Percentiles rank a stretch among this genome's conserved stretches.
These are phyloP conservation scores for Exutisphaerella laricina DNA, from an alignment of 2,329 filamentous ascomycete species.

Conservation along the genomic window DNA sequence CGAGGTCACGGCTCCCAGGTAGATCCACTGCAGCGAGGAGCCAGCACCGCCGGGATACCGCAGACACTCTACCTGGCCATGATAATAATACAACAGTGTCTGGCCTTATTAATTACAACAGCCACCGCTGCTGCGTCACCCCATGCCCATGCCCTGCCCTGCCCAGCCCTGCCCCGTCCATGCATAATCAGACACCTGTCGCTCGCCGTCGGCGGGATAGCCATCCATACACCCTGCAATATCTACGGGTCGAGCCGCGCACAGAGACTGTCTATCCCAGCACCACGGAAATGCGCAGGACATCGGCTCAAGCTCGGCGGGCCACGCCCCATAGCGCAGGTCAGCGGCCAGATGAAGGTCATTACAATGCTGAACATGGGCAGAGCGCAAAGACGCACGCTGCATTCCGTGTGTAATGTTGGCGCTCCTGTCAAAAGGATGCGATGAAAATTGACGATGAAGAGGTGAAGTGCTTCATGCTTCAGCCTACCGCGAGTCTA, in stretches of 20 bases:
- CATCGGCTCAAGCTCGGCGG: conserved; percentile 20
- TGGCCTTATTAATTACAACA: conserved; percentile 7
- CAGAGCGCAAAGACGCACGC: no score
- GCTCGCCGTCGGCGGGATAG: background rate
- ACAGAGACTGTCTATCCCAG: conserved; percentile 16
- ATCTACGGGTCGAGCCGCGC: conserved; percentile 21
- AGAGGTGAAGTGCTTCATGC: background rate
- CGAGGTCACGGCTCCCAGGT: conserved; percentile 11
- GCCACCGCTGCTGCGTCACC: conserved; percentile 8
- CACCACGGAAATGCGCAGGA: conserved; percentile 17
- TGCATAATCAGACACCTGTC: conserved; percentile 9
- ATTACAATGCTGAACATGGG: no score
- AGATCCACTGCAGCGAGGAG: conserved; percentile 5
- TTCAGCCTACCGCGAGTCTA: conserved; percentile 3
- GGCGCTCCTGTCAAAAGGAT: no score
- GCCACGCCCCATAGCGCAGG: conserved; percentile 7
- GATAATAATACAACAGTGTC: conserved; percentile 10
- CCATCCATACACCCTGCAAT: conserved; percentile 16
- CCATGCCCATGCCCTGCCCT: background rate
- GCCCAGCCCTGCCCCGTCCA: no score
- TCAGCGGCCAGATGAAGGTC: background rate
- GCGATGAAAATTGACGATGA: no score
- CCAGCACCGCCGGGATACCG: conserved; percentile 7
- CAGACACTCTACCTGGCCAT: no score
- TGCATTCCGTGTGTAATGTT: no score